A percentile compares a stretch with the other conserved stretches of the same genome.
Evolutionary conservation across 164 flowering plant genomes (phyloP).

Genomic region (Aristolochia fimbriata): DNA sequence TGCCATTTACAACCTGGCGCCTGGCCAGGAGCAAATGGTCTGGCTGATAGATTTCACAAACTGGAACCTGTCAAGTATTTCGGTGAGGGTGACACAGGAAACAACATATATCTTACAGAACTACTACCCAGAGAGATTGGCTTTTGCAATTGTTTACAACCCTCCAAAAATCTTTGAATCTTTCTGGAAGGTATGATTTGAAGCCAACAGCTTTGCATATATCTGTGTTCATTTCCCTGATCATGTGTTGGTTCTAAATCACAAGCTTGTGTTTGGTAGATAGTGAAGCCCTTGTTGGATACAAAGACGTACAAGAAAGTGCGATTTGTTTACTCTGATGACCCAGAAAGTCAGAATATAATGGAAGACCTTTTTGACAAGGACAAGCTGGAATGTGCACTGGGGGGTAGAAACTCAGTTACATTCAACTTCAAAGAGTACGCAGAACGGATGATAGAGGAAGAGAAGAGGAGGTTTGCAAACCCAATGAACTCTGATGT

Average conservation of each 20-base stretch:
- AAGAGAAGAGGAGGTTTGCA: slow-evolving; percentile 13
- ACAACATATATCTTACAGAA: slow-evolving; percentile 53
- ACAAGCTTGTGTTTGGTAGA: slow-evolving; percentile 23
- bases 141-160: slow-evolving; percentile 50
- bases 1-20: slow-evolving; percentile 50
- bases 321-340: slow-evolving; percentile 63
- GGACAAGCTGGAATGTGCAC: slow-evolving; percentile 68
- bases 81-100: slow-evolving; percentile 56
- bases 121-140: slow-evolving; percentile 88
- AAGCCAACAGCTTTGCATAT: not conserved
- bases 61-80: slow-evolving; percentile 34
- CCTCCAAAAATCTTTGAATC: slow-evolving; percentile 77
- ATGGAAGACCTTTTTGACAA: slow-evolving; percentile 58
- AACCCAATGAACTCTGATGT: slow-evolving; percentile 3
- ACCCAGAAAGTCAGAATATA: slow-evolving; percentile 55
- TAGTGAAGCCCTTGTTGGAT: slow-evolving; percentile 66
- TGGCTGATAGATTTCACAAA: slow-evolving; percentile 84
- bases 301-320: slow-evolving; percentile 57
- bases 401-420: slow-evolving; percentile 59
- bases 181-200: slow-evolving; percentile 47
- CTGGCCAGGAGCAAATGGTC: slow-evolving; percentile 72
- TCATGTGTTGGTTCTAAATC: too few relatives aligned
- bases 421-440: slow-evolving; percentile 59
- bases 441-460: slow-evolving; percentile 15
- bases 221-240: too few relatives aligned